These are phyloP conservation scores for Saprolegnia parasitica DNA, from an alignment of 352 stramenopile genomes.

Conservation along the genomic window DNA sequence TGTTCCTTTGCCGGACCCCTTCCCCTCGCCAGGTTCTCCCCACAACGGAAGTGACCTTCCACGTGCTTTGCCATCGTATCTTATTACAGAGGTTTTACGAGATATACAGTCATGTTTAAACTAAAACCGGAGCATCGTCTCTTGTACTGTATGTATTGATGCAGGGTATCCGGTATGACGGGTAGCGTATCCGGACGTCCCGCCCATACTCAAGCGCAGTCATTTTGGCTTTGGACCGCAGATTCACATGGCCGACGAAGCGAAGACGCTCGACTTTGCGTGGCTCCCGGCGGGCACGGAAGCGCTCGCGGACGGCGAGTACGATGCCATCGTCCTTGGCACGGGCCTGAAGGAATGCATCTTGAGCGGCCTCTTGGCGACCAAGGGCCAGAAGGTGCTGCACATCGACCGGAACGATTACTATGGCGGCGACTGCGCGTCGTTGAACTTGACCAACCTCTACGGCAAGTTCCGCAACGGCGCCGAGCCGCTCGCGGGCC, in stretches of 20 bases:
- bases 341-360: conserved; percentile 99
- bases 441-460: conserved; percentile 97
- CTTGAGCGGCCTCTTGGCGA: conserved; percentile 93
- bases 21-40: conserved; percentile 6
- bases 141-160: neutral
- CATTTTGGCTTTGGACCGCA: conserved; percentile 27
- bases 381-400: conserved; percentile 94
- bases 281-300: conserved; percentile 94
- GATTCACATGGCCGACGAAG: conserved; percentile 23
- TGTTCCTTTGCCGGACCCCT: conserved; percentile 9
- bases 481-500: conserved; percentile 52
- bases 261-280: conserved; percentile 76
- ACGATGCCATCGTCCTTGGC: conserved; percentile 99
- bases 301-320: conserved; percentile 97
- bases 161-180: neutral
- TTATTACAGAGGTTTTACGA: neutral
- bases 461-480: conserved; percentile 92
- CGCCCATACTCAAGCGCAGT: conserved; percentile 12
- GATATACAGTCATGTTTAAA: conserved; percentile 12
- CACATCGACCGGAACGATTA: conserved; percentile 97
- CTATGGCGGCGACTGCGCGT: conserved; percentile 97
- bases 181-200: neutral
- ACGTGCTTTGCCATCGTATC: neutral
- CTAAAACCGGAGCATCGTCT: neutral
- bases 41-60: neutral